These are phyloP conservation scores for Pueraria montana DNA, from an alignment of 306 rosid species.

Conservation along the genomic window DNA sequence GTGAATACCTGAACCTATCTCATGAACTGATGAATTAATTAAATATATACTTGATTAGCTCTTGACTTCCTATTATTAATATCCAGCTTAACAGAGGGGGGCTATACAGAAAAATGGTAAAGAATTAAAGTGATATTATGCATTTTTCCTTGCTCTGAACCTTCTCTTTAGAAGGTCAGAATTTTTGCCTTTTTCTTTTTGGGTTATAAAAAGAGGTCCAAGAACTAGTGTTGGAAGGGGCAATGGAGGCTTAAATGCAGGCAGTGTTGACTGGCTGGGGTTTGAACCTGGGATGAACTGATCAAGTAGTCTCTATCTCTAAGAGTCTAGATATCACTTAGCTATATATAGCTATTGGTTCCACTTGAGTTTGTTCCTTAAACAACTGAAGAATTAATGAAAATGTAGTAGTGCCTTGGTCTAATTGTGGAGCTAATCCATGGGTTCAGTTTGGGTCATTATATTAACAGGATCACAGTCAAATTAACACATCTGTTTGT, in stretches of 20 bases:
- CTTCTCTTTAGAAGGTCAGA: constrained; percentile 23
- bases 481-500: constrained; percentile 17
- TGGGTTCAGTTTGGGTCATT: constrained; percentile 34
- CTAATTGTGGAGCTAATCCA: constrained; percentile 13
- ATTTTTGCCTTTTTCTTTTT: constrained; percentile 8
- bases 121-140: neutral
- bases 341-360: neutral
- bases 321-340: constrained; percentile 10
- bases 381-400: constrained; percentile 27
- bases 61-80: constrained; percentile 4
- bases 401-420: constrained; percentile 38
- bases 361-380: constrained; percentile 21
- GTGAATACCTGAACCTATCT: constrained; percentile 7
- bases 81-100: constrained; percentile 1
- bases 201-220: constrained; percentile 19
- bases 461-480: constrained; percentile 4
- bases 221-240: neutral
- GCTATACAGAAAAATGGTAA: constrained; percentile 1
- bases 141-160: neutral
- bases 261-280: neutral
- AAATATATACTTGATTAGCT: neutral
- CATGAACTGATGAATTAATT: constrained; percentile 12
- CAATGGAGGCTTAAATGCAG: constrained; percentile 7
- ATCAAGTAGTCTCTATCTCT: constrained; percentile 35
- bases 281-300: constrained; percentile 20